Evolutionary conservation across 805 yeast genomes (phyloP).

Genomic region (Yarrowia keelungensis): DNA sequence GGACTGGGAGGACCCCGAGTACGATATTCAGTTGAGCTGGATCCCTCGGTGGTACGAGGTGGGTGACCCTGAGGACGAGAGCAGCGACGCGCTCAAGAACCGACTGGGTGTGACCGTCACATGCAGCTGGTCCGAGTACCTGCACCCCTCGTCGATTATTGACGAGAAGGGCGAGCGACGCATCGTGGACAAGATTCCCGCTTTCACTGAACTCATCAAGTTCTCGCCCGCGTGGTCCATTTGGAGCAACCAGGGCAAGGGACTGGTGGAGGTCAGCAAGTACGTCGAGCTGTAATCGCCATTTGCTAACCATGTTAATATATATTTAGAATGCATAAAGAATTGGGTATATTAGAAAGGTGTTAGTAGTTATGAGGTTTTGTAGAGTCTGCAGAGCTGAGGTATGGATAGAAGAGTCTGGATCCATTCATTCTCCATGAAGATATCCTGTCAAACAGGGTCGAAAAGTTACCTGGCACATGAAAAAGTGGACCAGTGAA

Average conservation of each 20-base stretch:
- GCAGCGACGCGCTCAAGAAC: slow-evolving; percentile 37
- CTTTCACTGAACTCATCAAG: slow-evolving; percentile 70
- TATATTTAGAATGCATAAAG: slow-evolving; percentile 27
- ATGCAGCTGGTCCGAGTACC: slow-evolving; percentile 83
- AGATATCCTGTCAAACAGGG: too few species aligned
- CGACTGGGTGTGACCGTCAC: slow-evolving; percentile 56
- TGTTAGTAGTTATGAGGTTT: too few species aligned
- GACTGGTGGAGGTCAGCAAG: slow-evolving; percentile 67
- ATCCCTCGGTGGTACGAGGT: slow-evolving; percentile 65
- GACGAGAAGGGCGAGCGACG: slow-evolving; percentile 48
- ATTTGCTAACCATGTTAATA: slow-evolving; percentile 28
- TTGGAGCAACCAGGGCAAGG: slow-evolving; percentile 68
- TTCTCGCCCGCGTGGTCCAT: slow-evolving; percentile 71
- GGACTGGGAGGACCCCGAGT: slow-evolving; percentile 60
- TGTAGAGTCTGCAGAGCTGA: too few species aligned
- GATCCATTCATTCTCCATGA: too few species aligned
- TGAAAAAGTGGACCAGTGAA: too few species aligned
- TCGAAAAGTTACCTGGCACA: too few species aligned
- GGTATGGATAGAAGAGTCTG: too few species aligned
- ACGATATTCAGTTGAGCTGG: slow-evolving; percentile 77
- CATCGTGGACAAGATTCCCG: slow-evolving; percentile 60
- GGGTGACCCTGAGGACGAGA: slow-evolving; percentile 50
- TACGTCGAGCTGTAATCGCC: slow-evolving; percentile 54
- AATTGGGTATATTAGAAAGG: too few species aligned
- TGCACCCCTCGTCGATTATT: slow-evolving; percentile 50